phyloP scores from a whole-genome alignment of 73 alveolate species.

The Stentor coeruleus region DNA sequence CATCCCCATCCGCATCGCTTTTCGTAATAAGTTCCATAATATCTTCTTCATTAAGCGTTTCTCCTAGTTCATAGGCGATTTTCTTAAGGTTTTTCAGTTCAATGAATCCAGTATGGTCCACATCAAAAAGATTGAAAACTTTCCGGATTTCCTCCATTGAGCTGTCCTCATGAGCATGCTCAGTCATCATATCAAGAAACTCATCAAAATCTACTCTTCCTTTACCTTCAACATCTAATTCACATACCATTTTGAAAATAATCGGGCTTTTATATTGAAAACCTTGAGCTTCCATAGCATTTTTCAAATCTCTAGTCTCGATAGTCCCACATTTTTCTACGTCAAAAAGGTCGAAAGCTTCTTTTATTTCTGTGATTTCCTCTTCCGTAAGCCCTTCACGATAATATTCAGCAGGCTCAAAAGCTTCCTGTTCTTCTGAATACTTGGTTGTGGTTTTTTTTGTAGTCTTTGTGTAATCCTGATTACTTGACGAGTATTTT shows the following conservation, averaged over 20 bases:
- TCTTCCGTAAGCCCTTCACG: slow-evolving; percentile 54
- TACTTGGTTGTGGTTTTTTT: not conserved
- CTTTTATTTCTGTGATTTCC: slow-evolving; percentile 59
- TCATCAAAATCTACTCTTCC: slow-evolving; percentile 61
- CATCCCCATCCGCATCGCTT: slow-evolving; percentile 59
- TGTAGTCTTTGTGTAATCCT: not conserved
- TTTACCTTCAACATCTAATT: slow-evolving; percentile 41
- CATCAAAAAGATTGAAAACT: slow-evolving; percentile 50
- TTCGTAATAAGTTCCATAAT: slow-evolving; percentile 48
- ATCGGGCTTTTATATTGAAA: slow-evolving; percentile 39
- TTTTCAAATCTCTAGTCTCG: slow-evolving; percentile 31
- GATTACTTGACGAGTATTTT: not conserved
- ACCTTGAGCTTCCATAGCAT: slow-evolving; percentile 44
- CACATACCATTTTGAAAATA: slow-evolving; percentile 34
- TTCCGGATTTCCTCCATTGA: slow-evolving; percentile 41
- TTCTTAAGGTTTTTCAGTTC: slow-evolving; percentile 38
- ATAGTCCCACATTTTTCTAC: slow-evolving; percentile 28
- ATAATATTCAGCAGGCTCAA: not conserved
- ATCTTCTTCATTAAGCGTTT: slow-evolving; percentile 48
- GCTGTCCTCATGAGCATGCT: slow-evolving; percentile 36
- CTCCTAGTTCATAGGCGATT: slow-evolving; percentile 50
- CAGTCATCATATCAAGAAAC: slow-evolving; percentile 53
- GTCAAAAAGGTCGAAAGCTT: slow-evolving; percentile 49
- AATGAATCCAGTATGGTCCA: slow-evolving; percentile 52
- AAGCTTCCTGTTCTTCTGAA: not conserved